Percentiles rank a stretch among this genome's conserved stretches.
These are phyloP conservation scores for Lodderomyces theae DNA, from an alignment of 1,139 yeast genomes.

Conservation along the genomic window DNA sequence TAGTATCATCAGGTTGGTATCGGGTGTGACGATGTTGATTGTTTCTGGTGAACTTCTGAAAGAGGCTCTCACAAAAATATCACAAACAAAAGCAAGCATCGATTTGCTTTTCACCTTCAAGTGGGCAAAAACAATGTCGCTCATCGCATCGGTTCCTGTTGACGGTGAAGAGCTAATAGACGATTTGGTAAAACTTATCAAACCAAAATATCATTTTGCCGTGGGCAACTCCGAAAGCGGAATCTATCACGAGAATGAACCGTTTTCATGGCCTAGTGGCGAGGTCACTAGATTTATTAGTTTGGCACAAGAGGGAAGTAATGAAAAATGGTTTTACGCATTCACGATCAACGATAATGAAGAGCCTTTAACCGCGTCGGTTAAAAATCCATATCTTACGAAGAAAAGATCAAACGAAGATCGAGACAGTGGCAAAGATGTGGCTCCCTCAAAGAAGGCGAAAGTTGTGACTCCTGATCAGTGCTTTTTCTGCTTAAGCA, in stretches of 20 bases:
- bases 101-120: constrained; percentile 58
- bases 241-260: constrained; percentile 50
- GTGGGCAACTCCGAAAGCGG: constrained; percentile 48
- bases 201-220: constrained; percentile 68
- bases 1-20: constrained; percentile 38
- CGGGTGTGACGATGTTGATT: constrained; percentile 50
- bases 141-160: constrained; percentile 30
- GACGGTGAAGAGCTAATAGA: constrained; percentile 46
- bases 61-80: constrained; percentile 17
- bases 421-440: constrained; percentile 9
- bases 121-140: constrained; percentile 58
- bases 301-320: constrained; percentile 55
- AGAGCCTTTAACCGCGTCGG: constrained; percentile 12
- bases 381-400: constrained; percentile 38
- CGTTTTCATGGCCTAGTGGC: constrained; percentile 53
- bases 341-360: constrained; percentile 32
- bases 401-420: constrained; percentile 16
- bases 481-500: constrained; percentile 84
- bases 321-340: constrained; percentile 72
- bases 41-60: constrained; percentile 29
- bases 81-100: constrained; percentile 20
- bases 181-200: constrained; percentile 35
- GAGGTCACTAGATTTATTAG: constrained; percentile 59
- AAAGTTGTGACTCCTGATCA: constrained; percentile 49
- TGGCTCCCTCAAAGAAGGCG: constrained; percentile 19